Percentiles rank a stretch among this genome's conserved stretches.
phyloP scores from a whole-genome alignment of 768 basidiomycete genomes.

The Steccherinum ochraceum region DNA sequence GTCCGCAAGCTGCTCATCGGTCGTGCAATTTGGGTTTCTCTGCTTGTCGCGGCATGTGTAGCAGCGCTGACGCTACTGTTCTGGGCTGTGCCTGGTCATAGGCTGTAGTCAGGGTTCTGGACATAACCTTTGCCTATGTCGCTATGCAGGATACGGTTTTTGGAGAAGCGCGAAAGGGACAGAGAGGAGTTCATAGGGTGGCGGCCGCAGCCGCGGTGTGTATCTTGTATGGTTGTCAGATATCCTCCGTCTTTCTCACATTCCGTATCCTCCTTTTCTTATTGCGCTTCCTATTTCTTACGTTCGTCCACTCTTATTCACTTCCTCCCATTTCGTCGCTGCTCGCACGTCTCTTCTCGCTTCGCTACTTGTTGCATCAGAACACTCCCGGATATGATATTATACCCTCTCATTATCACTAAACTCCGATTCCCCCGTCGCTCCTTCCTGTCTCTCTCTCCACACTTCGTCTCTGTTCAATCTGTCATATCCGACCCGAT shows the following conservation, averaged over 20 bases:
- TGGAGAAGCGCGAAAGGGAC: neutral
- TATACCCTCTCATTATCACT: neutral
- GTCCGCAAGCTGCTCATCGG: conserved; percentile 86
- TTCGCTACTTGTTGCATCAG: neutral
- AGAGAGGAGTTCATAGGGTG: neutral
- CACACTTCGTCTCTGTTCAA: neutral
- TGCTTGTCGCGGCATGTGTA: conserved; percentile 71
- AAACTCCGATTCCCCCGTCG: neutral
- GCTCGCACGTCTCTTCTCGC: neutral
- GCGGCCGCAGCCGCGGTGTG: neutral
- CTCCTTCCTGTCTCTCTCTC: neutral
- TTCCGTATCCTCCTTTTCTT: neutral
- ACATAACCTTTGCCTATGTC: neutral
- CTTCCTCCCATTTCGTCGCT: neutral
- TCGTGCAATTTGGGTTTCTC: conserved; percentile 86
- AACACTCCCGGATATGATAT: neutral
- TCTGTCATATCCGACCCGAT: too few species aligned
- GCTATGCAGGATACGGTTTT: too few species aligned
- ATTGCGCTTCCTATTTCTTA: neutral
- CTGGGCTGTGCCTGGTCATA: conserved; percentile 93
- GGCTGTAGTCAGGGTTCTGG: conserved; percentile 42
- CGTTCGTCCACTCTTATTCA: neutral
- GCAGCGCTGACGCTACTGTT: conserved; percentile 85
- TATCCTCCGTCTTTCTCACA: neutral
- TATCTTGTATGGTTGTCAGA: neutral